Percentiles rank a stretch among this genome's conserved stretches.
Conservation (phyloP, 176 grass and related monocot genomes). For the Carex pumila region DNA sequence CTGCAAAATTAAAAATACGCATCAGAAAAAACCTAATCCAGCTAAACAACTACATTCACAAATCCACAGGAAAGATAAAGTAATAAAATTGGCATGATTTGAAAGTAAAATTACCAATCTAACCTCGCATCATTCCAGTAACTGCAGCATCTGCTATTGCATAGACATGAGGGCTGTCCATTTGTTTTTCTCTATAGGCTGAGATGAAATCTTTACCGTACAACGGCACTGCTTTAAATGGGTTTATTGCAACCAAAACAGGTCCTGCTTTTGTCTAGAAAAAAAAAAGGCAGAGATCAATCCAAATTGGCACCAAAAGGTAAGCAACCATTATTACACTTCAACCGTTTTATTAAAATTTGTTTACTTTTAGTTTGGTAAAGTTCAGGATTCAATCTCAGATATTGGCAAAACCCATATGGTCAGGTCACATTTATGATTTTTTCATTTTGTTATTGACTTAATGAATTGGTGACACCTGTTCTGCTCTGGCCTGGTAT, state of each 20-base stretch:
- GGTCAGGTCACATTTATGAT: not conserved
- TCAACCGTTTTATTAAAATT: not conserved
- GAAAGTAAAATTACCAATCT: constrained; percentile 2
- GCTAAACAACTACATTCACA: constrained; percentile 23
- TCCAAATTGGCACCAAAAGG: not conserved
- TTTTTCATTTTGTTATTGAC: not conserved
- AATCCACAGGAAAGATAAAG: constrained; percentile 8
- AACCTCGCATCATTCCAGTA: constrained; percentile 85
- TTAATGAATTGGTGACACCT: not conserved
- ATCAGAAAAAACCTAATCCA: constrained; percentile 23
- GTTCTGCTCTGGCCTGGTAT: not conserved
- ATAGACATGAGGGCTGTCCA: constrained; percentile 80
- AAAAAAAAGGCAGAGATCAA: not conserved
- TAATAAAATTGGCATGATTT: not conserved
- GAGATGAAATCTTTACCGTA: constrained; percentile 71
- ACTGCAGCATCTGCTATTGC: constrained; percentile 89
- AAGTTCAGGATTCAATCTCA: not conserved
- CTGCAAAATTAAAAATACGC: constrained; percentile 45
- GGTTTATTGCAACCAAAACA: constrained; percentile 90
- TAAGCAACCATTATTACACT: not conserved
- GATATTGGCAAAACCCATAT: not conserved
- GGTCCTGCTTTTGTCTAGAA: constrained; percentile 94
- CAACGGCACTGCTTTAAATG: constrained; percentile 82
- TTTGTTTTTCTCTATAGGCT: constrained; percentile 60
- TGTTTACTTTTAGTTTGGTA: not conserved